Conservation (phyloP, 2,329 filamentous ascomycete genomes). For the Penicillium glabrum region DNA sequence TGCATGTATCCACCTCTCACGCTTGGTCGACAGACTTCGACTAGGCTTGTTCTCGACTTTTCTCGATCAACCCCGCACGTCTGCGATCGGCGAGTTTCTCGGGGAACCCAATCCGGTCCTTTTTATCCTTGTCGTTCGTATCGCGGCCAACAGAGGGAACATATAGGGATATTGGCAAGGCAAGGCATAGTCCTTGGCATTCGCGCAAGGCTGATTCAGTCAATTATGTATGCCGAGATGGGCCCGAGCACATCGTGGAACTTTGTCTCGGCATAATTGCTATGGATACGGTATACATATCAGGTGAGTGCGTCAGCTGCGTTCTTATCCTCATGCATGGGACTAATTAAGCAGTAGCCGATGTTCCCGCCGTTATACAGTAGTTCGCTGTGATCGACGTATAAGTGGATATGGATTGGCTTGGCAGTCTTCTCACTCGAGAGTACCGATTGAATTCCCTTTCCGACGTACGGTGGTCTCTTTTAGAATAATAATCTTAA, state of each 20-base stretch:
- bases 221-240: constrained; percentile 9
- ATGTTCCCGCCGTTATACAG: neutral
- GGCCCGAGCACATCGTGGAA: neutral
- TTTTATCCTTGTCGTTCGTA: neutral
- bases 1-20: constrained; percentile 1
- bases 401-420: neutral
- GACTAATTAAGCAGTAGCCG: neutral
- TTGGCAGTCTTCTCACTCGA: no score
- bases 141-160: neutral
- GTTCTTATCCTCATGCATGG: neutral
- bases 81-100: constrained; percentile 1
- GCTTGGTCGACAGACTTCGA: constrained; percentile 9
- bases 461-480: no score
- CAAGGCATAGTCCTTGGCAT: constrained; percentile 20
- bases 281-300: neutral
- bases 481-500: no score
- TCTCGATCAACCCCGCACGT: constrained; percentile 13
- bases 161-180: neutral
- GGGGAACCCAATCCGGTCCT: constrained; percentile 8
- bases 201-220: constrained; percentile 5
- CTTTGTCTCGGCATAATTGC: neutral
- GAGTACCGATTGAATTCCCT: no score
- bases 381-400: neutral
- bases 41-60: constrained; percentile 24
- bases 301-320: neutral